Base-by-base conservation (phyloP, 495 filamentous ascomycete genomes). In the Margaritispora aquatica region DNA sequence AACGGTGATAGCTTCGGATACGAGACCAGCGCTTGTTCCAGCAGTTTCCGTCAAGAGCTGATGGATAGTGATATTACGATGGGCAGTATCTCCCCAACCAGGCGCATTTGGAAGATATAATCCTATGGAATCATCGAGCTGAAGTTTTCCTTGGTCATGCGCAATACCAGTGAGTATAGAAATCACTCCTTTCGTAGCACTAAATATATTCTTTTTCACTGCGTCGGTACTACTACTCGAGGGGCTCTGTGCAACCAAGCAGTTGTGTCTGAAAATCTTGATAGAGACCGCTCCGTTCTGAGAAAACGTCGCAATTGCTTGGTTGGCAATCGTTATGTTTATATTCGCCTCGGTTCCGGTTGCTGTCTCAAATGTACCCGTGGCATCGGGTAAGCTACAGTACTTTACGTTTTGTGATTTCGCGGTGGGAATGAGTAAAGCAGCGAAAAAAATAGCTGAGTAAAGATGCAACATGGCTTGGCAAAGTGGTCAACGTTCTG, bases 161-260 rank as follows among this genome's bases (percentile, higher is more conserved):
- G 50, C 50, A n/a, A 52, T 52, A 27, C 50, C 50, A n/a, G 50
- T 52, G 24, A 52, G 21, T 2, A 52, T 52, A 23, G 50, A 52
- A n/a, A 52, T 52, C 19, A 52, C 50, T 17, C 22, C 21, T 23
- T 52, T 52, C 17, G 50, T 52, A n/a, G 26, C 50, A 27, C 50
- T 52, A 11, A 4, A 52, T 17, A 52, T 29, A 52, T 52, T 52
- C 21, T 22, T 23, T 52, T 17, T 17, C 17, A 52, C 23, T 29
- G 15, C 50, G 23, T 27, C 24, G 24, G 50, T 52, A 23, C 8
- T 17, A 24, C 17, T 20, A n/a, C 15, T 17, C 15, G 5, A 4
- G 15, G 8, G 8, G 26, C 50, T 29, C 23, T 17, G 3, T 29
- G 50, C 50, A 27, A 52, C 5, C 26, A 24, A 15, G 20, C 50